Percentiles rank a stretch among this genome's conserved stretches.
phyloP scores from a whole-genome alignment of 192 early-diverging fungal species.

The Globomyces pollinis-pini region DNA sequence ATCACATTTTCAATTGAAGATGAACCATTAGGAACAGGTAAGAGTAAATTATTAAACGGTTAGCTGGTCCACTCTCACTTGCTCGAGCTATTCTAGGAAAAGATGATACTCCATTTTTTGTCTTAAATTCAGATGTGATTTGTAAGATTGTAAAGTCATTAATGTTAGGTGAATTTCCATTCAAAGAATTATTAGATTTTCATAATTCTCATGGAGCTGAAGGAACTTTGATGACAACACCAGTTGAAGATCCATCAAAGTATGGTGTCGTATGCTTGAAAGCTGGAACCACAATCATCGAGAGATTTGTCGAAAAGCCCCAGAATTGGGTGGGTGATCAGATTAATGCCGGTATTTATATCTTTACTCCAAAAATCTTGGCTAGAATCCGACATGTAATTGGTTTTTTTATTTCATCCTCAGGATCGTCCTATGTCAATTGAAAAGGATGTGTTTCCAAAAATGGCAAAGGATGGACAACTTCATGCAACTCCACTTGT shows the following conservation, averaged over 20 bases:
- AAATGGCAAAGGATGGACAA: constrained; percentile 76
- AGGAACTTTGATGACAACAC: constrained; percentile 95
- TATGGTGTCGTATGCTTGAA: constrained; percentile 94
- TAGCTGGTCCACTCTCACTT: constrained; percentile 46
- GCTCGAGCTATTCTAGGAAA: constrained; percentile 36
- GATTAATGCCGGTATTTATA: constrained; percentile 99
- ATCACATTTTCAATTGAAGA: constrained; percentile 48
- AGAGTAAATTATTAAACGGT: not conserved
- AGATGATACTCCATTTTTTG: constrained; percentile 94
- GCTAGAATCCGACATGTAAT: constrained; percentile 65
- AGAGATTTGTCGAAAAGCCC: constrained; percentile 98
- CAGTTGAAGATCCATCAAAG: constrained; percentile 97
- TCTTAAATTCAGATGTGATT: constrained; percentile 95
- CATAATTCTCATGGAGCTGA: constrained; percentile 83
- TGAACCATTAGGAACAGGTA: constrained; percentile 49
- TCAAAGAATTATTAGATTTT: constrained; percentile 81
- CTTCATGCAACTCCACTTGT: constrained; percentile 90
- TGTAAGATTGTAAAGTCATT: too few species aligned
- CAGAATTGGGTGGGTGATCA: constrained; percentile 89
- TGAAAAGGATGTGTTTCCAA: constrained; percentile 94
- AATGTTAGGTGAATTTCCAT: constrained; percentile 91
- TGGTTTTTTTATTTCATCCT: not conserved
- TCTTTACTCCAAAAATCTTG: constrained; percentile 89
- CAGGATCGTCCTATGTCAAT: constrained; percentile 89
- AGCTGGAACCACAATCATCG: constrained; percentile 56